Evolutionary conservation across 208 protist genomes (phyloP), one percentile per base, ranked within the genome.

Genomic region (Trypanosoma melophagium): DNA sequence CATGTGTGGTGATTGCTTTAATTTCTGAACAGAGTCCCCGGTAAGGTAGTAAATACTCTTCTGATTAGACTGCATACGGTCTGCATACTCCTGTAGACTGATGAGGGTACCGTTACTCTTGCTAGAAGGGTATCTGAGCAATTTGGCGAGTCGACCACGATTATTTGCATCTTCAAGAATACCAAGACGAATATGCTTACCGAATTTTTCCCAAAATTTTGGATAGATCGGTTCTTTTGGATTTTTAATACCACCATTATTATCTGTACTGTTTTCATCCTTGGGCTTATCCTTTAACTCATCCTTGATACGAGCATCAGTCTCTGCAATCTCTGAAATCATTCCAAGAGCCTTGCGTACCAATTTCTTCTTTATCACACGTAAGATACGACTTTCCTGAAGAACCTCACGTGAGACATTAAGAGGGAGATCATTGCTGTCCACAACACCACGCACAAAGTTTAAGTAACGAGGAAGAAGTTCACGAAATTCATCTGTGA

Each of bases 381-480:
- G 78, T 42, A 98, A 77, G 44, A 99, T 94, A 41, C 94, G 96
- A 78, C 86, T 96, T 73, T 99, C 89, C 87, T 99, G 99, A 21
- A 99, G 87, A 50, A 97, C 96, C 86, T 99, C 99, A 57, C 99
- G 94, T 10, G 97, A 99, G 8, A 99, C 97, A 82, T 99, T 99
- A 22, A 99, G 89, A 35, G 98, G 98, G n/a, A 99, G 81, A 76
- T 99, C 98, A 47, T 99, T 97, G 69, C 94, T 98, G 83, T 99
- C 99, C 9, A 99, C 98, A 25, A 99, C 88, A 72, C 99, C 99
- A 51, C 86, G 86, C 45, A 99, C 76, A 68, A 99, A 99, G 71
- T 79, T 89, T 16, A 99, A 86, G 65, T 98, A 99, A 53, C 84
- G 80, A 17, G 97, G 98, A 62, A 99, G 82, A 16, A 98, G 72